Evolutionary conservation across 2,329 filamentous ascomycete species (phyloP), one percentile per base, ranked within the genome.

Genomic region (Aspergillus novoparasiticus): DNA sequence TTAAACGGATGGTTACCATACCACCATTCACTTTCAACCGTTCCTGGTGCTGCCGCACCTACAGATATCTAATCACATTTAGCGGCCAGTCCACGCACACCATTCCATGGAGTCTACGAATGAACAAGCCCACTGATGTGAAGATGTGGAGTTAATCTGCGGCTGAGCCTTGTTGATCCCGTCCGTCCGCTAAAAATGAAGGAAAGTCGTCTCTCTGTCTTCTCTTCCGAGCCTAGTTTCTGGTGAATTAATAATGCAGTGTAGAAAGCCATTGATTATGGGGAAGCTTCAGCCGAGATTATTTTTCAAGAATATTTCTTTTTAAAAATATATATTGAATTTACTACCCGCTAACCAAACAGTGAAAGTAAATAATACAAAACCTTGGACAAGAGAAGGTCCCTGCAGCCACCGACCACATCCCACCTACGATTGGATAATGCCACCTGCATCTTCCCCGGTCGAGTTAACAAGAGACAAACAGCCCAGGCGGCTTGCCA

Each of bases 81-180:
- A 50, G 46, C 19, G 46, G 46, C 46, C 2, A 26, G 46, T 30
- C 46, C 46, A 19, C 26, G 46, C 39, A 41, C 58, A 57, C n/a
- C 34, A 36, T 36, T 36, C 34, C 34, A 16, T 16, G 12, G 45
- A 26, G 30, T 26, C 57, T 50, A 50, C n/a, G 30, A 58, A 50
- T 58, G 28, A 41, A 28, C 34, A 34, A 45, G 12, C 28, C 26
- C 41, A 16, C 21, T 26, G n/a, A 21, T 58, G 26, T 58, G 30
- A 50, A 23, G 16, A 28, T 19, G 61, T 63, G 57, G 61, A 60
- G 57, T 53, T 16, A 51, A 45, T 48, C 58, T 60, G 61, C 61
- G 61, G 58, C 61, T 63, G 61, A 63, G 61, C 58, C 58, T 61
- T 61, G 61, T 57, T 59, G 61, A 63, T 63, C 61, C 61, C 58